Evolutionary conservation across 2,329 filamentous ascomycete species (phyloP).

Genomic region (Fusarium scirpi): DNA sequence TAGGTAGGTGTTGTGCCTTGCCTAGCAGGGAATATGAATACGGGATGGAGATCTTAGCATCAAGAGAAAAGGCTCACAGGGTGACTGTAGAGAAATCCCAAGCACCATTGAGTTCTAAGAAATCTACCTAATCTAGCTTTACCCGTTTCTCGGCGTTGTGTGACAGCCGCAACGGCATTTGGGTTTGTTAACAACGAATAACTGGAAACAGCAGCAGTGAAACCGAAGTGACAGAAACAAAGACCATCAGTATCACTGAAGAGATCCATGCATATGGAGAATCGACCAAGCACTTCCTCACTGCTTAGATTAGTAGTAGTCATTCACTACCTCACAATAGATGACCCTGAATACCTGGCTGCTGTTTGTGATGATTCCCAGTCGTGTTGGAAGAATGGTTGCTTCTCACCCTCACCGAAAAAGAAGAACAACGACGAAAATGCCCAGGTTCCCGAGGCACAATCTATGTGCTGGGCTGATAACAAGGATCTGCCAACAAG

Average conservation of each 20-base stretch:
- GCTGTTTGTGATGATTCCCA: not conserved
- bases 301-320: not conserved
- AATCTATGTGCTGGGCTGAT: not conserved
- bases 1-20: not conserved
- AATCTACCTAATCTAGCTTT: not conserved
- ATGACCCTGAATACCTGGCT: not conserved
- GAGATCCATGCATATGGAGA: not conserved
- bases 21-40: not conserved
- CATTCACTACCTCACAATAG: not conserved
- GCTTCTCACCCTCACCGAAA: not conserved
- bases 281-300: not conserved
- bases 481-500: not conserved
- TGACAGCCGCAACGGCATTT: not conserved
- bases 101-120: not conserved
- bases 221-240: not conserved
- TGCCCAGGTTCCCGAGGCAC: not conserved
- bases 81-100: not conserved
- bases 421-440: not conserved
- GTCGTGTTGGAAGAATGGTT: not conserved
- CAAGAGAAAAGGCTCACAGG: not conserved
- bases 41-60: not conserved
- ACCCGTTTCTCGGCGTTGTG: not conserved
- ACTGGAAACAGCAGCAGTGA: not conserved
- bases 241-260: not conserved
- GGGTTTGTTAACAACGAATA: not conserved